These are phyloP conservation scores for Blastocystis sp. DNA, from an alignment of 352 stramenopile species.

Conservation along the genomic window DNA sequence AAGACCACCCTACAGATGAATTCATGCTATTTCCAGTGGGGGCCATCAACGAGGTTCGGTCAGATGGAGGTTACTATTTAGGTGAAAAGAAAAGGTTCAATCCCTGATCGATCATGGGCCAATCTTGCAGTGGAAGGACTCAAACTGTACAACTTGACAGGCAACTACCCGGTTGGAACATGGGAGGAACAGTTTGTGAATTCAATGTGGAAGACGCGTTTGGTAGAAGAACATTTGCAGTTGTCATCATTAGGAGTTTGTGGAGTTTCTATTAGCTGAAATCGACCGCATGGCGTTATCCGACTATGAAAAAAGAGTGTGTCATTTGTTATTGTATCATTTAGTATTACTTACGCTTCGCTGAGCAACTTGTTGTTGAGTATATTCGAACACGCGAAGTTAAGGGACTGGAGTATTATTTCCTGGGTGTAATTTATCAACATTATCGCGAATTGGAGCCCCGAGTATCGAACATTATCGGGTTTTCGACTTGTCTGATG, in stretches of 20 bases:
- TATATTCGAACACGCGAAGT: neutral
- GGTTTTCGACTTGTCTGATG: conserved; percentile 15
- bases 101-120: neutral
- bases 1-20: neutral
- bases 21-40: conserved; percentile 36
- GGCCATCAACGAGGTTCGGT: neutral
- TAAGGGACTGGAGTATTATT: neutral
- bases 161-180: neutral
- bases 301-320: conserved; percentile 17
- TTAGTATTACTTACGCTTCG: conserved; percentile 14
- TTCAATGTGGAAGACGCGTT: neutral
- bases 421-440: conserved; percentile 27
- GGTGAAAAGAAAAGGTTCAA: neutral
- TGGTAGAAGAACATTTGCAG: neutral
- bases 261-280: conserved; percentile 1
- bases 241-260: neutral
- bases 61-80: neutral
- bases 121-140: neutral
- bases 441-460: conserved; percentile 37
- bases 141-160: neutral
- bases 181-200: conserved; percentile 1
- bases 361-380: neutral
- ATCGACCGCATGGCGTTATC: neutral
- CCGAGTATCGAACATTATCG: neutral
- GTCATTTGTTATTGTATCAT: neutral